Evolutionary conservation across 2,329 filamentous ascomycete genomes (phyloP), one percentile per base, ranked within the genome.

Genomic region (Alternaria triticimaculans): DNA sequence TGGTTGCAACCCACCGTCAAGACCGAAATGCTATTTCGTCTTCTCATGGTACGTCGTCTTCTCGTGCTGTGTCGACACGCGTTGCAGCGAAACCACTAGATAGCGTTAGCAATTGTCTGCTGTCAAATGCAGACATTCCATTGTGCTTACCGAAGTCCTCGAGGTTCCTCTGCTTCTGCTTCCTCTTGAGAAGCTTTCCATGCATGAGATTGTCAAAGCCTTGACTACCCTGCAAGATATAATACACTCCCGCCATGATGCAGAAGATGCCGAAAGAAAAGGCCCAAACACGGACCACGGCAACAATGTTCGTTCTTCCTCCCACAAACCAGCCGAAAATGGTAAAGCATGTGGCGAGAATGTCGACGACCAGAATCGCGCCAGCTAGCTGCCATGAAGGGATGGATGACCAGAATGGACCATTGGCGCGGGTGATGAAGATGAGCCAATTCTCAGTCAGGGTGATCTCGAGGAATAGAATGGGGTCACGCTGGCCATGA

Each of bases 401-500:
- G 63, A 93, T 88, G 23, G 92, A 94, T 4, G 92, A 94, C 93
- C 93, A 96, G 87, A 96, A 95, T 58, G 93, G 92, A 76, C 93
- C 93, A 82, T 94, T 94, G 83, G 93, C 91, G 86, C 94, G 93
- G 69, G 93, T 97, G 83, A 97, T 95, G 86, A 97, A 96, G 82
- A 97, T 97, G 56, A 97, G 87, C 93, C 94, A 97, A 85, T 96
- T 97, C 87, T 97, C 92, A 64, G 93, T 94, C 58, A 97, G 88
- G 12, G 92, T 93, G 80, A 97, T 92, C 83, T 97, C 89, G 41
- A 97, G 89, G 88, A 97, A 97, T 76, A 97, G 83, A 62, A 97
- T 89, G 73, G 90, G 89, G 72, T 97, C 92, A 59, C 92, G 84
- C 78, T 90, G 87, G 87, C 93, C 93, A 74, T 91, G 92, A 84